phyloP scores from a whole-genome alignment of 306 rosid genomes.

The Rosa rugosa region DNA sequence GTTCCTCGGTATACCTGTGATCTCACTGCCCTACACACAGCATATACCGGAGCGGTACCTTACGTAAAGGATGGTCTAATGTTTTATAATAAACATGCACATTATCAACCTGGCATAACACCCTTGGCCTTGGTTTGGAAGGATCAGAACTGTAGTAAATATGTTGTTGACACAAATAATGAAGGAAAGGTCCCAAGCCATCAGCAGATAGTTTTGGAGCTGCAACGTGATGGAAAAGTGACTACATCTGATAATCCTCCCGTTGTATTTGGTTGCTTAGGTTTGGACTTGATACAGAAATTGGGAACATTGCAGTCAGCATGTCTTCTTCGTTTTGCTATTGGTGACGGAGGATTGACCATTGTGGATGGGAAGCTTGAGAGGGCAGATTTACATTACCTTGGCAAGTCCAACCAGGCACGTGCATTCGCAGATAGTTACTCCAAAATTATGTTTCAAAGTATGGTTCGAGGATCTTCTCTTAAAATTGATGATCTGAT shows the following conservation, averaged over 20 bases:
- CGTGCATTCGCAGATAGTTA: slow-evolving; percentile 92
- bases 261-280: slow-evolving; percentile 61
- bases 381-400: slow-evolving; percentile 70
- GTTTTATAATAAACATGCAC: slow-evolving; percentile 84
- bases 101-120: slow-evolving; percentile 83
- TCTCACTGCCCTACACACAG: slow-evolving; percentile 50
- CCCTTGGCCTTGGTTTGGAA: slow-evolving; percentile 88
- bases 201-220: slow-evolving; percentile 87
- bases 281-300: slow-evolving; percentile 55
- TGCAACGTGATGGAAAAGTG: slow-evolving; percentile 74
- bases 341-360: slow-evolving; percentile 68
- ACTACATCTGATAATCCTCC: slow-evolving; percentile 81
- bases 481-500: slow-evolving; percentile 61
- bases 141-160: slow-evolving; percentile 85
- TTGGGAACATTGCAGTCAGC: slow-evolving; percentile 56
- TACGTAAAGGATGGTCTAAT: slow-evolving; percentile 81
- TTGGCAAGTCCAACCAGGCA: slow-evolving; percentile 66
- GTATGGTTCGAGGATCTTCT: slow-evolving; percentile 67
- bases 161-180: slow-evolving; percentile 86
- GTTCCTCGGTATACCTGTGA: slow-evolving; percentile 66
- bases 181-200: slow-evolving; percentile 81
- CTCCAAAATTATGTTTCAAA: slow-evolving; percentile 84
- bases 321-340: slow-evolving; percentile 68
- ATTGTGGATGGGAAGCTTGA: slow-evolving; percentile 75
- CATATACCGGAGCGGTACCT: slow-evolving; percentile 58